Evolutionary conservation across 129 eudicot species (phyloP).

Genomic region (Helianthus tuberosus): DNA sequence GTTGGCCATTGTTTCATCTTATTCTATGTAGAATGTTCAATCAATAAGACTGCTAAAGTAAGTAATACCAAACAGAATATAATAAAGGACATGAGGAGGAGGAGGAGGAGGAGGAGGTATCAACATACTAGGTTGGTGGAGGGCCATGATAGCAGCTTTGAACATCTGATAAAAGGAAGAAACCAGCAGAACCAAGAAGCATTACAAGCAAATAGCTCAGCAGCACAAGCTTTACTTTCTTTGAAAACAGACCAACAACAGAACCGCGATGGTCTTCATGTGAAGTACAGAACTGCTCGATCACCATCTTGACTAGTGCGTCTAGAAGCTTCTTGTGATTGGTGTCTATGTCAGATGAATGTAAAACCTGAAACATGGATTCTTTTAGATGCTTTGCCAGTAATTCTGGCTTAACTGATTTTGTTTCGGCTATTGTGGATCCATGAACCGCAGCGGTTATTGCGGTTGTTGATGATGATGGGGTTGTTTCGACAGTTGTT

Average conservation of each 20-base stretch:
- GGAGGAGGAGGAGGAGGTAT: too few relatives aligned
- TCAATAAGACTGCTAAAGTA: slow-evolving; percentile 14
- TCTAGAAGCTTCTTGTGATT: slow-evolving; percentile 33
- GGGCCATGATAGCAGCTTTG: slow-evolving; percentile 37
- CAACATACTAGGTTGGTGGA: slow-evolving; percentile 39
- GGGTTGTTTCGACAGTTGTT: neutral
- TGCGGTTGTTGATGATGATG: neutral
- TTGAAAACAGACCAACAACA: neutral
- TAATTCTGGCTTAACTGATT: slow-evolving; percentile 21
- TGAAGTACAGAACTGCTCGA: slow-evolving; percentile 30
- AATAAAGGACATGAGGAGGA: slow-evolving; percentile 17
- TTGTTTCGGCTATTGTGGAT: neutral
- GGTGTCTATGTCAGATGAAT: slow-evolving; percentile 30
- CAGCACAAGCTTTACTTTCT: slow-evolving; percentile 17
- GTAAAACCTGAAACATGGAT: slow-evolving; percentile 23
- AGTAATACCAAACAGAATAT: slow-evolving; percentile 12
- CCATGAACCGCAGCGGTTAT: neutral
- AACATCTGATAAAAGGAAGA: slow-evolving; percentile 29
- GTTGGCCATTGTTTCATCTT: slow-evolving; percentile 14
- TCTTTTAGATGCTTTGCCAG: slow-evolving; percentile 28
- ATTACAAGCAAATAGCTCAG: slow-evolving; percentile 23
- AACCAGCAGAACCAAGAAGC: slow-evolving; percentile 27
- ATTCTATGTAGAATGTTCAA: slow-evolving; percentile 12
- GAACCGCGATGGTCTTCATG: slow-evolving; percentile 25
- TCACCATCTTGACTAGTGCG: slow-evolving; percentile 29